phyloP scores from a whole-genome alignment of 129 eudicot genomes.

The Glebionis coronaria region DNA sequence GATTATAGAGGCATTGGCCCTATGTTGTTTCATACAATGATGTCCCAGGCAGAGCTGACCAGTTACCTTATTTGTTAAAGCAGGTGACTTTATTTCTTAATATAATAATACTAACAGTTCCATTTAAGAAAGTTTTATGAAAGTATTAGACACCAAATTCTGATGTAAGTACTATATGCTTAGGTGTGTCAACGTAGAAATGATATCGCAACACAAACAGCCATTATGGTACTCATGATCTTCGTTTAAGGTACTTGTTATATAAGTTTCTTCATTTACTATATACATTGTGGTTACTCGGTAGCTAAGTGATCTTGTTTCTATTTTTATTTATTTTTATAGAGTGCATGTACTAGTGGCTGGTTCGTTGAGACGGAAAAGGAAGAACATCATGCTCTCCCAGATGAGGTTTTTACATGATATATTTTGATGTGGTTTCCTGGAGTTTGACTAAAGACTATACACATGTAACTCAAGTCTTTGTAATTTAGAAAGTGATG shows the following conservation, averaged over 20 bases:
- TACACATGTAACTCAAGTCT: too few species aligned
- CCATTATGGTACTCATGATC: constrained; percentile 79
- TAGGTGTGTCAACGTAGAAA: constrained; percentile 59
- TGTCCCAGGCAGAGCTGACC: constrained; percentile 46
- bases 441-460: too few species aligned
- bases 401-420: constrained; percentile 77
- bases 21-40: constrained; percentile 63
- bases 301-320: background rate
- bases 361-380: constrained; percentile 64
- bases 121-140: background rate
- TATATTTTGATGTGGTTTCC: too few species aligned
- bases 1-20: constrained; percentile 71
- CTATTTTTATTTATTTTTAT: background rate
- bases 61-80: constrained; percentile 55
- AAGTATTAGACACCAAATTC: background rate
- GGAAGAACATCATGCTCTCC: constrained; percentile 55
- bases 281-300: background rate
- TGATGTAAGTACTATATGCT: constrained; percentile 25
- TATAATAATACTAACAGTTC: background rate
- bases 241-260: constrained; percentile 70
- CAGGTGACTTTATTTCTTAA: constrained; percentile 43
- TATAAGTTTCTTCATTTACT: background rate
- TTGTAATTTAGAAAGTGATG: too few species aligned
- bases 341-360: constrained; percentile 76
- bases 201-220: constrained; percentile 53